Base-by-base conservation (phyloP, 1,284 basidiomycete species). In the Apiotrichum brassicae region DNA sequence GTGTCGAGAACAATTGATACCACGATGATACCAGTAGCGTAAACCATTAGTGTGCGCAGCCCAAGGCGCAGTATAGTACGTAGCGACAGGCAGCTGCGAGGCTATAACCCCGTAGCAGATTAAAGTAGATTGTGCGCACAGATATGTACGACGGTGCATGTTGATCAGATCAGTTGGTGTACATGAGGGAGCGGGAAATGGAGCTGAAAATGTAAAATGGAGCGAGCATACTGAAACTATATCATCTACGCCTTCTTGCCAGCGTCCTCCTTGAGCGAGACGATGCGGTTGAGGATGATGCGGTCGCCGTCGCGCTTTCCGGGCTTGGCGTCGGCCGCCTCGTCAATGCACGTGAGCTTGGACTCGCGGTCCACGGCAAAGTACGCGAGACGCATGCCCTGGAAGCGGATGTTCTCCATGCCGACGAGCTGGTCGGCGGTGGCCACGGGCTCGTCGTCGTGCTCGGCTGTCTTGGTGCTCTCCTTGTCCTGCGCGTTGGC, bases 331-430 rank as follows among this genome's bases (percentile, higher is more conserved):
- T 73, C 75, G 9, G 76, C 77, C 1, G 70, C 69, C 54, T 84
- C 81, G 22, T 82, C 79, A 33, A 91, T 69, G 54, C 77, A 81
- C 18, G 76, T 79, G 33, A 92, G 63, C 45, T 79, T 78, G 37
- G 87, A 77, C 62, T 95, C 90, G 67, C 84, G 85, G 72, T 99
- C 95, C 28, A 97, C 77, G 11, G 89, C 82, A 69, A 99, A 98
- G 76, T 97, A 99, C 3, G 87, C 95, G 41, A 95, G 84, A 18
- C 95, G 83, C 73, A 98, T 80, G 18, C 89, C 95, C 75, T 99
- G 95, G 82, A 99, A 98, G 40, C 95, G 80, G 44, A 98, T 82
- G 68, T 85, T 87, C 72, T 98, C 95, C 69, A 87, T 85, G 19
- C 95, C 94, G 33, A 93, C 80, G 36, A 95, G 78, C 71, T 90